Base-by-base conservation (phyloP, 768 basidiomycete genomes). In the Suillus alpinus region DNA sequence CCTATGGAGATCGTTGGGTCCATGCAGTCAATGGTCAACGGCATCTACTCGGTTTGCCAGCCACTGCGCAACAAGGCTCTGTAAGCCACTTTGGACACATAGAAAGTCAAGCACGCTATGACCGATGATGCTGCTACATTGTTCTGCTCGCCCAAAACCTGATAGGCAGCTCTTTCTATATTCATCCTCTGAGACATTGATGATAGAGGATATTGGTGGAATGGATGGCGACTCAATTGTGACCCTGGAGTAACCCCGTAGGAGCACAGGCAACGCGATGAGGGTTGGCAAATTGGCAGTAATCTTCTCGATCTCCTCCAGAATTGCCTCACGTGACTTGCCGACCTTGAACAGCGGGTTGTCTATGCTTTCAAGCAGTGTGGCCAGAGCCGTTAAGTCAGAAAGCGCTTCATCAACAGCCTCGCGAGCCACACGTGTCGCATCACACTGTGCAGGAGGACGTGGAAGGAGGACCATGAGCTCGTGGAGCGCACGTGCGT, bases 401-500 rank as follows among this genome's bases (percentile, higher is more conserved):
- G 81, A 83, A 65, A 88, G 86, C 2, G 89, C 92, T 67, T 92
- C 91, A 58, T 89, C 86, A 10, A 93, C 90, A 6, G 89, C 92
- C 69, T 94, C 91, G 43, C 81, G 79, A n/a, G 92, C 91, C 9
- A 90, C 71, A 29, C 76, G 77, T 10, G 82, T 80, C 10, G 74
- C 69, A 62, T 77, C 78, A 34, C 78, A 81, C 53, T 79, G 79
- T n/a, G 74, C 73, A 14, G 64, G 68, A 36, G 92, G 91, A 9
- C 84, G 81, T 23, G 91, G 89, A 39, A 93, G 77, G 29, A 75
- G 71, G 49, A 71, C 76, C 47, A 93, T 75, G 31, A 91, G 76
- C 49, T 88, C 83, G 69, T 77, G 84, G n/a, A 91, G 71, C 3
- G 81, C 80, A 31, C 82, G 83, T 6, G 84, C 83, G 62, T 94